Conservation (phyloP, 208 protist genomes). For the Trypanosoma melophagium region DNA sequence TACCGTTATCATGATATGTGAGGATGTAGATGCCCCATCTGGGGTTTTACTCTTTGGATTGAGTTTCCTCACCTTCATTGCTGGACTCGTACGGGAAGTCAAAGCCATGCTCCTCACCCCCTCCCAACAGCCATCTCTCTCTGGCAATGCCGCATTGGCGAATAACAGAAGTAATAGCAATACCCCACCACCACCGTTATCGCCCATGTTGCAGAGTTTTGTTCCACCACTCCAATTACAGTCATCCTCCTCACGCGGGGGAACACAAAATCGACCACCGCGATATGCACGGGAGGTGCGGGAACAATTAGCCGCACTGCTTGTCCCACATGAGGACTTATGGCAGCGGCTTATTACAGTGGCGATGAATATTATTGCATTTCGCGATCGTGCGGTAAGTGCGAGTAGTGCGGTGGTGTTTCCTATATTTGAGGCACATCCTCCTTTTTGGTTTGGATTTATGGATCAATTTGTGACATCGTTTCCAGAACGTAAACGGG, state of each 20-base stretch:
- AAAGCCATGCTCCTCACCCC: constrained; percentile 52
- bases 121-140: neutral
- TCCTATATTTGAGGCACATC: constrained; percentile 82
- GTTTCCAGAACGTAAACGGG: constrained; percentile 68
- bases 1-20: constrained; percentile 58
- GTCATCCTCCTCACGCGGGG: neutral
- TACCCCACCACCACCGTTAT: constrained; percentile 16
- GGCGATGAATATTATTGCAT: constrained; percentile 83
- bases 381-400: constrained; percentile 75
- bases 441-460: constrained; percentile 79
- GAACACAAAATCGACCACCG: constrained; percentile 12
- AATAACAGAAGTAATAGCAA: neutral
- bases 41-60: constrained; percentile 59
- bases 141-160: neutral
- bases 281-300: constrained; percentile 37
- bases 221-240: neutral
- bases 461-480: constrained; percentile 65
- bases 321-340: constrained; percentile 67
- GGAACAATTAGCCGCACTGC: constrained; percentile 46
- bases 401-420: constrained; percentile 70
- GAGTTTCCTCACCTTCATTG: constrained; percentile 77
- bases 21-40: constrained; percentile 62
- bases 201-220: constrained; percentile 11
- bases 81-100: constrained; percentile 65
- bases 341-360: constrained; percentile 72